phyloP scores from a whole-genome alignment of 2,329 filamentous ascomycete genomes.

The Aspergillus latus region DNA sequence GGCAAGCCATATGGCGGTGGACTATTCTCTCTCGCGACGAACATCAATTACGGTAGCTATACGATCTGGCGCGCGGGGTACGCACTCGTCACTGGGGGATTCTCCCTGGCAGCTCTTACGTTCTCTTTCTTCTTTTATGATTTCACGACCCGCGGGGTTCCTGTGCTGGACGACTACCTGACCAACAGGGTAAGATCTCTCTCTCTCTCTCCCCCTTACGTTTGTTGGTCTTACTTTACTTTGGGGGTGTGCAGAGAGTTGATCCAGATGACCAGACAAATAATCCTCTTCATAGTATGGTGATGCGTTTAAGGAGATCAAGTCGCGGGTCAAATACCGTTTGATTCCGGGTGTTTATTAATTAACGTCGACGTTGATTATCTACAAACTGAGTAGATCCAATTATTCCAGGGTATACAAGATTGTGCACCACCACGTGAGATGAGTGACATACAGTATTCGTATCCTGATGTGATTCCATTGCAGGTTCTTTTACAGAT shows the following conservation, averaged over 20 bases:
- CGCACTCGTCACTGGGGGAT: slow-evolving; percentile 51
- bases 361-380: not conserved
- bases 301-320: not conserved
- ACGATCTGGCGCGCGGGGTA: slow-evolving; percentile 53
- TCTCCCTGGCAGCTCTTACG: slow-evolving; percentile 43
- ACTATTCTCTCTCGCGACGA: slow-evolving; percentile 50
- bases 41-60: slow-evolving; percentile 58
- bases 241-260: not conserved
- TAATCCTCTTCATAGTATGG: not conserved
- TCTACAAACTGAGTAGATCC: too few species aligned
- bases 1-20: slow-evolving; percentile 54
- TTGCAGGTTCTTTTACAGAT: too few species aligned
- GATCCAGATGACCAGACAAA: not conserved
- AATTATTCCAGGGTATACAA: too few species aligned
- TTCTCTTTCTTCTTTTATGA: slow-evolving; percentile 47
- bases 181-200: slow-evolving; percentile 28
- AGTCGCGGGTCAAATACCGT: slow-evolving; percentile 10
- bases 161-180: slow-evolving; percentile 53
- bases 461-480: too few species aligned
- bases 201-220: not conserved
- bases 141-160: slow-evolving; percentile 48
- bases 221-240: not conserved
- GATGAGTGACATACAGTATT: too few species aligned
- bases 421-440: too few species aligned
- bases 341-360: slow-evolving; percentile 16